These are phyloP conservation scores for Trypanosoma cruzi DNA, from an alignment of 208 protist species.

Conservation along the genomic window DNA sequence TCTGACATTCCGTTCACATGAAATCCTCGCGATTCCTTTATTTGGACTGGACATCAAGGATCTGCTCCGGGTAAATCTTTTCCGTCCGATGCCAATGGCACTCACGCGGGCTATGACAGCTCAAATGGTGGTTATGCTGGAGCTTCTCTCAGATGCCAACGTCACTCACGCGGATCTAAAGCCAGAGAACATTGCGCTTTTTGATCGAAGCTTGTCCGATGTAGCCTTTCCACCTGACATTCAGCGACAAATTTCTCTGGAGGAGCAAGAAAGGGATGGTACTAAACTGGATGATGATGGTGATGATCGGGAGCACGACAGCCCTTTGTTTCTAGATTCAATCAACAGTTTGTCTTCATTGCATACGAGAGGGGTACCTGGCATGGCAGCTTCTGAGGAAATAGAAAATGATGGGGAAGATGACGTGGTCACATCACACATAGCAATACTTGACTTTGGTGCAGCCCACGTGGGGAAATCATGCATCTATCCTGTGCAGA, in stretches of 20 bases:
- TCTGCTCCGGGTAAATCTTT: constrained; percentile 49
- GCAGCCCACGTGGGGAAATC: constrained; percentile 80
- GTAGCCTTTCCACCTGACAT: neutral
- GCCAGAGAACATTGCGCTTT: constrained; percentile 86
- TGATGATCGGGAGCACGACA: neutral
- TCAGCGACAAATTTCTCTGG: neutral
- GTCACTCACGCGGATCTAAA: constrained; percentile 97
- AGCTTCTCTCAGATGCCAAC: constrained; percentile 54
- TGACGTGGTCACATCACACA: constrained; percentile 36
- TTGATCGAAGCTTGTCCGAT: constrained; percentile 20
- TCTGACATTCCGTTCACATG: constrained; percentile 63
- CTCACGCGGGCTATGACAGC: constrained; percentile 48
- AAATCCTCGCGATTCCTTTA: constrained; percentile 58
- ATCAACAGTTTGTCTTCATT: neutral
- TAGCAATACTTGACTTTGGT: constrained; percentile 98
- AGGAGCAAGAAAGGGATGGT: neutral
- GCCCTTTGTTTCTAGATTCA: neutral
- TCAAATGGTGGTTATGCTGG: constrained; percentile 83
- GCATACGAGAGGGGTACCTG: neutral
- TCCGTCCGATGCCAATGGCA: constrained; percentile 32
- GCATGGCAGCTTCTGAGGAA: neutral
- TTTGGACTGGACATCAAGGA: constrained; percentile 66
- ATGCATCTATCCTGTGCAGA: constrained; percentile 96
- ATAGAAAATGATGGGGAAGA: constrained; percentile 22
- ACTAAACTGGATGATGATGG: neutral